phyloP scores from a whole-genome alignment of 305 asterid species.

The Coffea humblotiana region DNA sequence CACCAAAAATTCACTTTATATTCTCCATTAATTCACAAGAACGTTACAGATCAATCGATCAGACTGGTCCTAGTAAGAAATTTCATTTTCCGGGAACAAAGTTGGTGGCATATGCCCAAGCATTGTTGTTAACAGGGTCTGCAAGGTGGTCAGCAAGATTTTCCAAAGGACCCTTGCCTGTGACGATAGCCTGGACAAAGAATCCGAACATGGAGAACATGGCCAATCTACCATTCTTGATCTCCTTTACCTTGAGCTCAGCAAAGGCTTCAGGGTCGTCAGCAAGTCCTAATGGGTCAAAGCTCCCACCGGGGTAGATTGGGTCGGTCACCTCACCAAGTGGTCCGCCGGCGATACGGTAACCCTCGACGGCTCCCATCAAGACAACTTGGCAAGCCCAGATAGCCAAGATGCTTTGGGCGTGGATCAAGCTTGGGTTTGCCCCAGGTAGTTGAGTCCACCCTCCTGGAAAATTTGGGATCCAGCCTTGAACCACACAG shows the following conservation, averaged over 20 bases:
- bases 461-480: constrained; percentile 27
- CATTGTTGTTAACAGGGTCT: constrained; percentile 32
- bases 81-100: constrained; percentile 29
- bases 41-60: not conserved
- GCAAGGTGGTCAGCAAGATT: constrained; percentile 31
- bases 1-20: not conserved
- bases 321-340: constrained; percentile 32
- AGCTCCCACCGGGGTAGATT: constrained; percentile 33
- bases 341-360: constrained; percentile 33
- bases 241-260: constrained; percentile 34
- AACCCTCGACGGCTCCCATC: constrained; percentile 35
- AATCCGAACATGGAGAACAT: constrained; percentile 34
- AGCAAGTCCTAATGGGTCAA: constrained; percentile 34
- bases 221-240: constrained; percentile 32
- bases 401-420: constrained; percentile 37
- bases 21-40: not conserved
- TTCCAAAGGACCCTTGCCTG: constrained; percentile 29
- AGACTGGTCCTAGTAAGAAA: not conserved
- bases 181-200: constrained; percentile 31
- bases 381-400: constrained; percentile 31
- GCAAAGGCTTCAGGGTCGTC: constrained; percentile 36
- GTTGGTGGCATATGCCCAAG: constrained; percentile 32
- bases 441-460: constrained; percentile 28
- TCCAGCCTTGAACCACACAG: constrained; percentile 29
- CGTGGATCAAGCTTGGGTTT: constrained; percentile 31